Percentiles rank a stretch among this genome's conserved stretches.
Conservation (phyloP, 176 grass and related monocot species). For the Aegilops umbellulata region DNA sequence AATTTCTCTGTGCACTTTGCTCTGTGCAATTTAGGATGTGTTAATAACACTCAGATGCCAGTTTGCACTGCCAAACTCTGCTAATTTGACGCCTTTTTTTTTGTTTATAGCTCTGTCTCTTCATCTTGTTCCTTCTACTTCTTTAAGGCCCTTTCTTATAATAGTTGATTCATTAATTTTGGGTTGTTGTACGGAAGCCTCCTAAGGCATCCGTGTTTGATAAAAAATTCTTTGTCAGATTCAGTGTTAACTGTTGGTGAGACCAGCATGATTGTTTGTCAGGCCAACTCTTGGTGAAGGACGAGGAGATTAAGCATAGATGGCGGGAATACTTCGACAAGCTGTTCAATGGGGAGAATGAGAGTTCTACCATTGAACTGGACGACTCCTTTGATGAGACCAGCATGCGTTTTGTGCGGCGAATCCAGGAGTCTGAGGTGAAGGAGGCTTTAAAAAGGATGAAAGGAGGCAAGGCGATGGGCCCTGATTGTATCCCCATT, state of each 20-base stretch:
- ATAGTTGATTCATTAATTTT: background rate
- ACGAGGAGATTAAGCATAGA: no score
- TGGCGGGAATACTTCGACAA: no score
- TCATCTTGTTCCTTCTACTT: background rate
- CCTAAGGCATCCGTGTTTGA: background rate
- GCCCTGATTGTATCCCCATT: no score
- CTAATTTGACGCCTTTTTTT: background rate
- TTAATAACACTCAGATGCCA: background rate
- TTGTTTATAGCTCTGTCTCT: background rate
- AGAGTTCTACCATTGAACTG: no score
- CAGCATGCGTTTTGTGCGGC: no score
- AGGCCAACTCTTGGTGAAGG: no score
- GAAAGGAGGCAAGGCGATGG: no score
- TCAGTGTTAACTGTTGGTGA: slow-evolving; percentile 18
- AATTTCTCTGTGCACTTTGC: background rate
- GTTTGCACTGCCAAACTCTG: background rate
- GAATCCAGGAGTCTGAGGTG: no score
- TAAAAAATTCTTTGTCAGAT: background rate
- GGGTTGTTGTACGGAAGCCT: background rate
- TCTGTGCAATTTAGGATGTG: background rate
- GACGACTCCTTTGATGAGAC: no score
- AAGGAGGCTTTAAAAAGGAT: no score
- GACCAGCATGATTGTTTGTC: no score
- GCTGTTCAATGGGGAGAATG: no score
- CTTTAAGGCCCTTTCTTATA: background rate